Conservation (phyloP, 768 basidiomycete species). For the Fomitopsis pulvina region DNA sequence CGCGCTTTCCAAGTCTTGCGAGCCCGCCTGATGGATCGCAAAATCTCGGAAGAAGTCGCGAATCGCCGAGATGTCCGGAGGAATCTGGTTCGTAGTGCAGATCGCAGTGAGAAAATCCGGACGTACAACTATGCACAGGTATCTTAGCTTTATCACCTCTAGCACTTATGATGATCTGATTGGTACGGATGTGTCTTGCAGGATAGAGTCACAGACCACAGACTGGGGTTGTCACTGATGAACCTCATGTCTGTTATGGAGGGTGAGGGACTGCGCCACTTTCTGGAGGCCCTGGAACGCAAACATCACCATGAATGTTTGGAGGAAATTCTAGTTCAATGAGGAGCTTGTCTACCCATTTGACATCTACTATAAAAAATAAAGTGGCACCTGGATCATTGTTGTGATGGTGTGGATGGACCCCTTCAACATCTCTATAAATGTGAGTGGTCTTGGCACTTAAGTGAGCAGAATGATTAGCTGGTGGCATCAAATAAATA, state of each 20-base stretch:
- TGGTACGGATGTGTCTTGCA: constrained; percentile 31
- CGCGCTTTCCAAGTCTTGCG: constrained; percentile 88
- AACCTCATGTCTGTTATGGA: constrained; percentile 62
- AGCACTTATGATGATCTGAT: not conserved
- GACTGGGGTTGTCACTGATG: constrained; percentile 71
- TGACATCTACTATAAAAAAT: not conserved
- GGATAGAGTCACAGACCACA: constrained; percentile 92
- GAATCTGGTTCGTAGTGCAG: constrained; percentile 72
- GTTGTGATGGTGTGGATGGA: too few species aligned
- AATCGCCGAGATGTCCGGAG: constrained; percentile 63
- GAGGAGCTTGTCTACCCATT: not conserved
- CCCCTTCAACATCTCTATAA: too few species aligned
- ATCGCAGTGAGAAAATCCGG: constrained; percentile 90
- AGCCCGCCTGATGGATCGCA: constrained; percentile 79
- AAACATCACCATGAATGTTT: constrained; percentile 20
- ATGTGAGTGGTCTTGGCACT: too few species aligned
- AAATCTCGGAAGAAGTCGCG: constrained; percentile 62
- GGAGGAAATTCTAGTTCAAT: constrained; percentile 14
- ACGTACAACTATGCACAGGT: constrained; percentile 95
- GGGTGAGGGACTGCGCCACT: constrained; percentile 52
- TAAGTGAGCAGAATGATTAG: too few species aligned
- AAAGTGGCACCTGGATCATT: not conserved
- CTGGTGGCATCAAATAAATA: too few species aligned
- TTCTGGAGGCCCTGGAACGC: constrained; percentile 50
- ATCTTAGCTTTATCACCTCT: constrained; percentile 5